A percentile compares a stretch with the other conserved stretches of the same genome.
phyloP scores from a whole-genome alignment of 768 basidiomycete species.

The Gymnopilus junonius region DNA sequence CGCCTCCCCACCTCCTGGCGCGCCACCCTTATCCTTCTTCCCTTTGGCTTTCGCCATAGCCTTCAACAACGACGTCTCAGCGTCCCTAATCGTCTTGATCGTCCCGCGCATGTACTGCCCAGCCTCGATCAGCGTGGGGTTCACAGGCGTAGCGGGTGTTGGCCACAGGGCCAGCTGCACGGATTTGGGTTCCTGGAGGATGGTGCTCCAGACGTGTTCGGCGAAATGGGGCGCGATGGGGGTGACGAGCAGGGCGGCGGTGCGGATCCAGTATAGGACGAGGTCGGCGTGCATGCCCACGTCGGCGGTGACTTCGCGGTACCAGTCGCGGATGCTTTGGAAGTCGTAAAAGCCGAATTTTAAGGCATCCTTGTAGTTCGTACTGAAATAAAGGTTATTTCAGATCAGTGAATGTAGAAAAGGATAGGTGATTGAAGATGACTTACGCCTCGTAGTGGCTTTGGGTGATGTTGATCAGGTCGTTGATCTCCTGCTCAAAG shows the following conservation, averaged over 20 bases:
- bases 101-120: conserved; percentile 87
- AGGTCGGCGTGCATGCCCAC: conserved; percentile 92
- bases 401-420: not conserved
- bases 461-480: conserved; percentile 82
- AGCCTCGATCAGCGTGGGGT: conserved; percentile 70
- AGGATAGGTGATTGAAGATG: not conserved
- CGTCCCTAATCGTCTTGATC: conserved; percentile 91
- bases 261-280: conserved; percentile 82
- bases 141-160: conserved; percentile 58
- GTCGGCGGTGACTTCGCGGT: conserved; percentile 89
- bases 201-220: conserved; percentile 83
- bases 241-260: conserved; percentile 76
- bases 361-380: conserved; percentile 93
- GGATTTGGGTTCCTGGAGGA: conserved; percentile 75
- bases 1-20: conserved; percentile 38
- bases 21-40: conserved; percentile 50
- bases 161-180: conserved; percentile 90
- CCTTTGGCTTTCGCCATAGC: conserved; percentile 79
- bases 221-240: conserved; percentile 95
- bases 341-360: conserved; percentile 97
- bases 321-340: conserved; percentile 92
- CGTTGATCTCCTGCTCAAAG: conserved; percentile 91
- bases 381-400: conserved; percentile 54
- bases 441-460: conserved; percentile 81
- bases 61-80: conserved; percentile 80